Evolutionary conservation across 352 stramenopile species (phyloP).

Genomic region (Pythium oligandrum): DNA sequence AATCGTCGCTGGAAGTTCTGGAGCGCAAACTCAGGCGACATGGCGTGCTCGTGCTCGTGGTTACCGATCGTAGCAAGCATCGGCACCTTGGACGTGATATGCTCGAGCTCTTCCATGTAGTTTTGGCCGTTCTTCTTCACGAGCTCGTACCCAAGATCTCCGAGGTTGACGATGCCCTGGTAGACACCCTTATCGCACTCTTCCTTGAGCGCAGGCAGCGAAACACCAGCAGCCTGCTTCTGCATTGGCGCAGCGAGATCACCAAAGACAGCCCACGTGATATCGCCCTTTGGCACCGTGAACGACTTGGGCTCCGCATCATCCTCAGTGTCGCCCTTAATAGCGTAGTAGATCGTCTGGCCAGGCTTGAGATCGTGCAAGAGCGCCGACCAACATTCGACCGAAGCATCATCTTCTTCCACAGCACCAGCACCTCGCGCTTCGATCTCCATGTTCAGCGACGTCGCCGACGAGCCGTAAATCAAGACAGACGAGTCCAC

Average conservation of each 20-base stretch:
- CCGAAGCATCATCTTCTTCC: slow-evolving; percentile 33
- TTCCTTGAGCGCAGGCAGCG: slow-evolving; percentile 57
- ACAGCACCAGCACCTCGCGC: slow-evolving; percentile 38
- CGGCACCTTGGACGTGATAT: slow-evolving; percentile 48
- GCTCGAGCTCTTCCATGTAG: slow-evolving; percentile 70
- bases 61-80: slow-evolving; percentile 79
- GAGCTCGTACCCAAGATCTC: slow-evolving; percentile 70
- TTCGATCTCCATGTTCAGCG: slow-evolving; percentile 26
- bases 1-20: slow-evolving; percentile 75
- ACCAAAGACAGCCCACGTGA: slow-evolving; percentile 77
- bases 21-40: slow-evolving; percentile 44
- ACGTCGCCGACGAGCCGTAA: slow-evolving; percentile 35
- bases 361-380: slow-evolving; percentile 40
- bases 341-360: slow-evolving; percentile 51
- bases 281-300: slow-evolving; percentile 29
- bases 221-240: slow-evolving; percentile 47
- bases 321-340: slow-evolving; percentile 21
- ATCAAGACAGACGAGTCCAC: slow-evolving; percentile 29
- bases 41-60: slow-evolving; percentile 67
- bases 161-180: slow-evolving; percentile 65
- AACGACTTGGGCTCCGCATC: slow-evolving; percentile 31
- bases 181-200: slow-evolving; percentile 34
- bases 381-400: slow-evolving; percentile 58
- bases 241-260: slow-evolving; percentile 57
- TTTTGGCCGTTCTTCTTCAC: slow-evolving; percentile 56